Base-by-base conservation (phyloP, 2,329 filamentous ascomycete genomes). In the Hymenoscyphus fraxineus region DNA sequence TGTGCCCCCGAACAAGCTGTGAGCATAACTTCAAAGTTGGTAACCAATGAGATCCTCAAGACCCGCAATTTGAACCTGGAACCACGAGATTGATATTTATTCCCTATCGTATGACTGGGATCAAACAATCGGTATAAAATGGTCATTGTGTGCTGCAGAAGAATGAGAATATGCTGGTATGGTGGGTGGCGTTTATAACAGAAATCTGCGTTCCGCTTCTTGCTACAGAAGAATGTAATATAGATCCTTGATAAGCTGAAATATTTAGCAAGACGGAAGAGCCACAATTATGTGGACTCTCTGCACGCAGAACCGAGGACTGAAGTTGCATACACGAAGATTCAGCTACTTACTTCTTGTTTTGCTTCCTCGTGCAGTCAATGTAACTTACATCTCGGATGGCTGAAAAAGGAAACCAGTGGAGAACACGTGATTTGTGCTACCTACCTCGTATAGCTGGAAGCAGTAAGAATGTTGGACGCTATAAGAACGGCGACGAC, bases 311-410 rank as follows among this genome's bases (percentile, higher is more conserved):
- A 54, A 54, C 22, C 47, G 22, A 54, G 10, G 13, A 13, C 22
- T 54, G 13, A 22, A 27, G 19, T 54, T 54, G 47, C 47, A 54
- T 54, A 54, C 47, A 54, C 22, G 47, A 27, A 54, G 22, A 13
- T 19, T 54, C 47, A 54, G 47, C 47, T 12, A 54, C 47, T 22
- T 54, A 27, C 22, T 54, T 54, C 47, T 79, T 54, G 22, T 58
- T 58, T 58, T 22, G 55, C 55, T 58, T 58, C 31, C 5, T n/a
- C 55, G 55, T 58, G 32, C 35, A 58, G 35, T 39, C 55, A 31
- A 58, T 39, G 55, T 58, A 35, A 58, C 55, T 58, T 58, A 35
- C n/a, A 58, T 58, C 55, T 58, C 55, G 55, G 35, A 58, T 58
- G 32, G 27, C 55, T 58, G 35, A n/a, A 58, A 58, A 12, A 22